These are phyloP conservation scores for Botrytis fragariae DNA, from an alignment of 2,329 filamentous ascomycete genomes.

Conservation along the genomic window DNA sequence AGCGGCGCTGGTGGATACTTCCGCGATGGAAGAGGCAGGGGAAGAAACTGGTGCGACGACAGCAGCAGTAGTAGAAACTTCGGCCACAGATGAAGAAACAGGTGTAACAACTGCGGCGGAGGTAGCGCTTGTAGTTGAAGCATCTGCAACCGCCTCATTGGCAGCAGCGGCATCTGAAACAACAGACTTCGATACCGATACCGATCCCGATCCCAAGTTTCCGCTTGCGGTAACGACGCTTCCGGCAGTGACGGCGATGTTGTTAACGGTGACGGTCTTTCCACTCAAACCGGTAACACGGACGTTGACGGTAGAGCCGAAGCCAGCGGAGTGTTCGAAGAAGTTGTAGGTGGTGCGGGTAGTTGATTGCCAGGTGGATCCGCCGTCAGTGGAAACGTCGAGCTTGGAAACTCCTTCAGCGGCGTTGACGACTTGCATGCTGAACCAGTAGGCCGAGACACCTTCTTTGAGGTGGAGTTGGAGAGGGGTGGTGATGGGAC, in stretches of 20 bases:
- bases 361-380: conserved; percentile 57
- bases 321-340: conserved; percentile 59
- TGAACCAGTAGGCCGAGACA: conserved; percentile 53
- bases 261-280: conserved; percentile 49
- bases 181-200: neutral
- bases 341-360: conserved; percentile 56
- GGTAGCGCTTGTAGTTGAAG: neutral
- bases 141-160: no score
- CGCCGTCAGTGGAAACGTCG: conserved; percentile 60
- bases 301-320: conserved; percentile 55
- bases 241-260: conserved; percentile 44
- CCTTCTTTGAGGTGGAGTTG: conserved; percentile 53
- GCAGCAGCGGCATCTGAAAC: no score
- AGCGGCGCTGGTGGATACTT: no score
- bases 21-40: no score
- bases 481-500: conserved; percentile 50
- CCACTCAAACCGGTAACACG: conserved; percentile 55
- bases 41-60: neutral
- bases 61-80: neutral
- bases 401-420: conserved; percentile 55
- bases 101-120: neutral
- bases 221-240: conserved; percentile 27
- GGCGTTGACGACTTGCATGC: conserved; percentile 63
- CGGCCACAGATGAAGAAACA: neutral
- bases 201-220: conserved; percentile 28